Evolutionary conservation across 441 rosid species (phyloP).

Genomic region (Pelargonium myrrhifolium): DNA sequence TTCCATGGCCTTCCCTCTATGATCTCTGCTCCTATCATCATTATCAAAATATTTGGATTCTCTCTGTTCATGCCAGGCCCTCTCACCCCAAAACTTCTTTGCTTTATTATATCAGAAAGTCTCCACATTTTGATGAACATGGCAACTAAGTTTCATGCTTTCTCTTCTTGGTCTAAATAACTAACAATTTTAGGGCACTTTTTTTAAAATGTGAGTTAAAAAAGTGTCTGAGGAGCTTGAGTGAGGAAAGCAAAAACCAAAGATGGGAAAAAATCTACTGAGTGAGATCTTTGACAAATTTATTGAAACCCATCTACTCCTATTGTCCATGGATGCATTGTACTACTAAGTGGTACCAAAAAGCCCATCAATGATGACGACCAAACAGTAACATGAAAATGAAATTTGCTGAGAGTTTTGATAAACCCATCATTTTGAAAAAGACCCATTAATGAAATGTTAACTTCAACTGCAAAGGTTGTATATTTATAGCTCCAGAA

Average conservation of each 20-base stretch:
- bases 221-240: not conserved
- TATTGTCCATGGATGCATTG: not conserved
- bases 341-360: too few relatives aligned
- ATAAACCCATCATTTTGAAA: too few relatives aligned
- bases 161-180: slow-evolving; percentile 26
- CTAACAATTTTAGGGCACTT: slow-evolving; percentile 12
- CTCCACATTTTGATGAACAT: too few relatives aligned
- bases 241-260: slow-evolving; percentile 36
- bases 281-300: slow-evolving; percentile 36
- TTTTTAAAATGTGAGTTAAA: not conserved
- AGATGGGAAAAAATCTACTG: slow-evolving; percentile 23
- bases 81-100: slow-evolving; percentile 22
- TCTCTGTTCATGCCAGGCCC: slow-evolving; percentile 25
- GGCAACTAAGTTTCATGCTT: slow-evolving; percentile 21
- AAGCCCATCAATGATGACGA: too few relatives aligned
- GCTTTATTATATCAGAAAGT: too few relatives aligned
- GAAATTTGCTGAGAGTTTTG: too few relatives aligned
- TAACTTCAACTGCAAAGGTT: not conserved
- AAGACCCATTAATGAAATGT: not conserved
- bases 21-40: slow-evolving; percentile 24
- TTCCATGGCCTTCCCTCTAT: slow-evolving; percentile 8
- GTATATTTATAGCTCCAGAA: not conserved
- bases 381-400: too few relatives aligned
- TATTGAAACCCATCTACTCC: slow-evolving; percentile 18
- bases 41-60: slow-evolving; percentile 55